Percentiles rank a stretch among this genome's conserved stretches.
Conservation (phyloP, 2,329 filamentous ascomycete genomes). For the Alternaria novae-zelandiae region DNA sequence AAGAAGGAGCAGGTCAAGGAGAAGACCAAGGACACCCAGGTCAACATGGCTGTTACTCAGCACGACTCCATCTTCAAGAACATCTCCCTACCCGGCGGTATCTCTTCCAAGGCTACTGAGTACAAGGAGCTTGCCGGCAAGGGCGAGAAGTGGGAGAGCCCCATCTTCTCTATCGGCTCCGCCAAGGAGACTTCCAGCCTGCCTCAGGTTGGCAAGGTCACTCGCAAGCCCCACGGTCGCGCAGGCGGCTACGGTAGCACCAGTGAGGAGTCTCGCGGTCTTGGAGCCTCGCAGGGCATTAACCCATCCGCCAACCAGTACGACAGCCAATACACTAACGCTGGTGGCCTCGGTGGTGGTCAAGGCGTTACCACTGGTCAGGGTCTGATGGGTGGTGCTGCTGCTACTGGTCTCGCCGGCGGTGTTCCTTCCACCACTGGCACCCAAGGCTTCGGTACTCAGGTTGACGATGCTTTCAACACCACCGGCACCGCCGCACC, state of each 20-base stretch:
- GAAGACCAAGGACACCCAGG: constrained; percentile 67
- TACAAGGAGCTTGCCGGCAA: constrained; percentile 86
- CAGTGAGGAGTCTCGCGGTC: constrained; percentile 22
- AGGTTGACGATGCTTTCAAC: constrained; percentile 55
- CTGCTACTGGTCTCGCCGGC: constrained; percentile 20
- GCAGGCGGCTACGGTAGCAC: constrained; percentile 41
- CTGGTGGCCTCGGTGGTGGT: constrained; percentile 14
- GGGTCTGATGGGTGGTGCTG: constrained; percentile 19
- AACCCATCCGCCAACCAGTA: constrained; percentile 22
- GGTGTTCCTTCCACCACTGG: constrained; percentile 11
- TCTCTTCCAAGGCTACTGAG: constrained; percentile 91
- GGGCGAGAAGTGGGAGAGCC: constrained; percentile 93
- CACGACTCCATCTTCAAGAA: constrained; percentile 92
- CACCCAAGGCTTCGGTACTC: constrained; percentile 48
- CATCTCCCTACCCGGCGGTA: constrained; percentile 83
- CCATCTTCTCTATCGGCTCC: constrained; percentile 85
- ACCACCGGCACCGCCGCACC: constrained; percentile 15
- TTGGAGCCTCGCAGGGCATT: constrained; percentile 20
- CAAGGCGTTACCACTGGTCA: constrained; percentile 10
- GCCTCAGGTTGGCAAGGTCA: constrained; percentile 62
- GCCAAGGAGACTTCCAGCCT: constrained; percentile 76
- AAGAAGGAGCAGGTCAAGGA: constrained; percentile 67
- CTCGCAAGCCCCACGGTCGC: constrained; percentile 64
- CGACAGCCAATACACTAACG: constrained; percentile 20
- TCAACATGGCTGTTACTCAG: constrained; percentile 84